Percentiles rank a stretch among this genome's conserved stretches.
Conservation (phyloP, 805 yeast species). For the Candida yuanshanica region DNA sequence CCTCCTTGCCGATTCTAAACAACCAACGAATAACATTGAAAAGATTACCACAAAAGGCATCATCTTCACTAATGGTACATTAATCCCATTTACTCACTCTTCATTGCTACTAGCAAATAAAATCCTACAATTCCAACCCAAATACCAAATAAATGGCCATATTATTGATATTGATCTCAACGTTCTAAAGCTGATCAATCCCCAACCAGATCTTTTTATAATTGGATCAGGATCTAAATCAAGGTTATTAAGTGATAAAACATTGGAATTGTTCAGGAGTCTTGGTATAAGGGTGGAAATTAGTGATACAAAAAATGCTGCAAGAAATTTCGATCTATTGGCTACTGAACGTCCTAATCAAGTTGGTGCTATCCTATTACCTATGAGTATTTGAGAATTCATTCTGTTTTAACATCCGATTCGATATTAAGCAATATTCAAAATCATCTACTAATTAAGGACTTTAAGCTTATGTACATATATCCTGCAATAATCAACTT, state of each 20-base stretch:
- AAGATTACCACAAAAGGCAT: constrained; percentile 51
- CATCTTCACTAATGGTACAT: constrained; percentile 45
- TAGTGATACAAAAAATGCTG: constrained; percentile 62
- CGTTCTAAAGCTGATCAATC: constrained; percentile 51
- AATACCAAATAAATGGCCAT: constrained; percentile 37
- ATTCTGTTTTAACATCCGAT: no score
- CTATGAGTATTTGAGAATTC: not conserved
- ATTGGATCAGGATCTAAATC: constrained; percentile 65
- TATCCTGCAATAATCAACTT: no score
- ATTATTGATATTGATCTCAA: constrained; percentile 45
- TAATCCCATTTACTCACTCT: constrained; percentile 41
- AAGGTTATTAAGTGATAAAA: constrained; percentile 55
- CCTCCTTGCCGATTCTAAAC: constrained; percentile 35
- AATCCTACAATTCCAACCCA: constrained; percentile 49
- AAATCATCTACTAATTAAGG: no score
- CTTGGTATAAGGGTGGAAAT: constrained; percentile 70
- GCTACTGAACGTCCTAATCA: constrained; percentile 76
- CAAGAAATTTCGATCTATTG: constrained; percentile 62
- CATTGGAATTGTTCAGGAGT: constrained; percentile 41
- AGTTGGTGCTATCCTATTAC: constrained; percentile 51
- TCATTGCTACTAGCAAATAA: constrained; percentile 50
- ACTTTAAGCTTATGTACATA: no score
- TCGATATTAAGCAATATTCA: no score
- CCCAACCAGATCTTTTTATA: constrained; percentile 72
- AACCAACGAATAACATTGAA: constrained; percentile 47